Evolutionary conservation across 164 flowering plant genomes (phyloP).

Genomic region (Protea cynaroides): DNA sequence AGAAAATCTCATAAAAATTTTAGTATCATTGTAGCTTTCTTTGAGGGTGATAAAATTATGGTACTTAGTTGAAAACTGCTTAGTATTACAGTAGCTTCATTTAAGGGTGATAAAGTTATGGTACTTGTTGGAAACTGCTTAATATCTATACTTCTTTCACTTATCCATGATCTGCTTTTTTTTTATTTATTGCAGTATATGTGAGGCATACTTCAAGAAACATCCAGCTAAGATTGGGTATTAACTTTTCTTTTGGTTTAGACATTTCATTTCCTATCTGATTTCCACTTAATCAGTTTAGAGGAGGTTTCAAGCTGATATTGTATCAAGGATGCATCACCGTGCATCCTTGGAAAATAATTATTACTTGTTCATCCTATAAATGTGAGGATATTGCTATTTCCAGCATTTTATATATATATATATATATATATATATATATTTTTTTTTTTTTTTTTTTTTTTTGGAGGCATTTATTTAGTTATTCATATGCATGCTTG

Average conservation of each 20-base stretch:
- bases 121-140: not conserved
- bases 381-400: too few species aligned
- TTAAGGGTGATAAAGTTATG: not conserved
- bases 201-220: slow-evolving; percentile 97
- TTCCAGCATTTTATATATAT: too few species aligned
- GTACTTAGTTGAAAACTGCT: not conserved
- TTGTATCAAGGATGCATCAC: not conserved
- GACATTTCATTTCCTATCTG: not conserved
- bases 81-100: not conserved
- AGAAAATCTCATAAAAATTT: not conserved
- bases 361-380: too few species aligned
- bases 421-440: too few species aligned
- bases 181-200: slow-evolving; percentile 62
- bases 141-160: slow-evolving; percentile 8
- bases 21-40: too few species aligned
- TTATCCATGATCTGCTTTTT: not conserved
- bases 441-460: too few species aligned
- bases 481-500: too few species aligned
- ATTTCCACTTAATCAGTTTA: not conserved
- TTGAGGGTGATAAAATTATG: not conserved
- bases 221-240: slow-evolving; percentile 83
- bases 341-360: too few species aligned
- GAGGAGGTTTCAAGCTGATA: not conserved
- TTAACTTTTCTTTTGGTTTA: too few species aligned
- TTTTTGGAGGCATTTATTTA: too few species aligned